Conservation (phyloP, 108 stramenopile genomes). For the Cyclostephanos invisitatus region DNA sequence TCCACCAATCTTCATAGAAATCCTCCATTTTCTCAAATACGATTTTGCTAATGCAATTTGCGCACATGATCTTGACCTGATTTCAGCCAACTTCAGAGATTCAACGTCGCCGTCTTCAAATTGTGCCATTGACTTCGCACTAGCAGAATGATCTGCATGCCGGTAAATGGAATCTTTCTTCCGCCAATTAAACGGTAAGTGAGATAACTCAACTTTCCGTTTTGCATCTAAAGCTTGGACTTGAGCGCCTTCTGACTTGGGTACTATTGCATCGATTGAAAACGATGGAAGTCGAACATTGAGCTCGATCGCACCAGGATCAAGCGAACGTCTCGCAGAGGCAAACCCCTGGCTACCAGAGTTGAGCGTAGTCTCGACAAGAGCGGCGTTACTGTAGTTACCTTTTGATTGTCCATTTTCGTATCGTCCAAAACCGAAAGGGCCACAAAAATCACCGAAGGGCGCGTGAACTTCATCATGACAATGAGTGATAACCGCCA, state of each 20-base stretch:
- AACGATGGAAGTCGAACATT: conserved; percentile 26
- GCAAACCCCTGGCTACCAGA: conserved; percentile 28
- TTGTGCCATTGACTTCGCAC: not conserved
- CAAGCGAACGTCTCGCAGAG: conserved; percentile 61
- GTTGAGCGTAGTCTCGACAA: conserved; percentile 17
- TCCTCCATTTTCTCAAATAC: conserved; percentile 36
- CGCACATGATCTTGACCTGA: conserved; percentile 17
- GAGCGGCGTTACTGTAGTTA: conserved; percentile 25
- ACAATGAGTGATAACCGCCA: conserved; percentile 58
- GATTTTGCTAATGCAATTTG: conserved; percentile 32
- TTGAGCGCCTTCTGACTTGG: not conserved
- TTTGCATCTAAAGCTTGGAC: conserved; percentile 7
- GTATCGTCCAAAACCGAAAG: conserved; percentile 65
- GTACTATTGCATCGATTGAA: conserved; percentile 24
- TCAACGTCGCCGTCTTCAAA: conserved; percentile 8
- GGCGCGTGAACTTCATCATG: conserved; percentile 58
- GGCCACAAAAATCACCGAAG: conserved; percentile 54
- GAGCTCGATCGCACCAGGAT: conserved; percentile 69
- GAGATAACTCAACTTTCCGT: conserved; percentile 33
- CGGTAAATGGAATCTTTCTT: not conserved
- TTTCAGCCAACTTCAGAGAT: conserved; percentile 14
- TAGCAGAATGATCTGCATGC: conserved; percentile 1
- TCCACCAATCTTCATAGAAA: conserved; percentile 44
- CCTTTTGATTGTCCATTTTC: conserved; percentile 58
- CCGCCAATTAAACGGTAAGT: conserved; percentile 39